These are phyloP conservation scores for Musa itinerans DNA, from an alignment of 176 grass and related monocot genomes.

Conservation along the genomic window DNA sequence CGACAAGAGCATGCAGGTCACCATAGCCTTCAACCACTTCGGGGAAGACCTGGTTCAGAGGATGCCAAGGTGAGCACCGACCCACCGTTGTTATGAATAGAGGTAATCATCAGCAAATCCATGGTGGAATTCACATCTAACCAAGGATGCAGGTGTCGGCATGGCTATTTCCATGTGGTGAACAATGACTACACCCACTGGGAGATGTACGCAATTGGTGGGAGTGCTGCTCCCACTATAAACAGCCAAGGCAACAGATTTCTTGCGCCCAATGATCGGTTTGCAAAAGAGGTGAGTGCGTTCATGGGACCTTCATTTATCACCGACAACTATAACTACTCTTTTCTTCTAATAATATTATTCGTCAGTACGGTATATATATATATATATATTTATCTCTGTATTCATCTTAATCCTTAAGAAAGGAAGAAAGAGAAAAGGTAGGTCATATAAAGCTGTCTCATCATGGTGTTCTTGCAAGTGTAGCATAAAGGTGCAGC, in stretches of 20 bases:
- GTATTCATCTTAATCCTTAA: no score
- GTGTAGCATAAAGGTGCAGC: not conserved
- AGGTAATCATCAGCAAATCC: no score
- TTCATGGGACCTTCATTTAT: not conserved
- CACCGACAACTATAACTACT: not conserved
- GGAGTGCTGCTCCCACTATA: conserved; percentile 12
- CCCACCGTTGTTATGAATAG: no score
- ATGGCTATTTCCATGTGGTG: conserved; percentile 22
- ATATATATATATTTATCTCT: no score
- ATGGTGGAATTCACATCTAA: no score
- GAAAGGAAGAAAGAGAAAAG: no score
- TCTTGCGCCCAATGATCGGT: not conserved
- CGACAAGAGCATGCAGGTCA: conserved; percentile 22
- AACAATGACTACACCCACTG: conserved; percentile 20
- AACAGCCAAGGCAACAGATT: conserved; percentile 22
- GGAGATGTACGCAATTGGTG: conserved; percentile 23
- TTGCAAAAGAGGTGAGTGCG: conserved; percentile 11
- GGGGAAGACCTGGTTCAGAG: conserved; percentile 15
- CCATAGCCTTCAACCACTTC: conserved; percentile 26
- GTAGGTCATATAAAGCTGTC: no score
- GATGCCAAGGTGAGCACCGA: not conserved
- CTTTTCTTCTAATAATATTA: not conserved
- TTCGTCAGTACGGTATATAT: no score
- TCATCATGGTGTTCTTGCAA: no score
- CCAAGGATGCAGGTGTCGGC: conserved; percentile 7